phyloP scores from a whole-genome alignment of 2,329 filamentous ascomycete species.

The Colletotrichum noveboracense region DNA sequence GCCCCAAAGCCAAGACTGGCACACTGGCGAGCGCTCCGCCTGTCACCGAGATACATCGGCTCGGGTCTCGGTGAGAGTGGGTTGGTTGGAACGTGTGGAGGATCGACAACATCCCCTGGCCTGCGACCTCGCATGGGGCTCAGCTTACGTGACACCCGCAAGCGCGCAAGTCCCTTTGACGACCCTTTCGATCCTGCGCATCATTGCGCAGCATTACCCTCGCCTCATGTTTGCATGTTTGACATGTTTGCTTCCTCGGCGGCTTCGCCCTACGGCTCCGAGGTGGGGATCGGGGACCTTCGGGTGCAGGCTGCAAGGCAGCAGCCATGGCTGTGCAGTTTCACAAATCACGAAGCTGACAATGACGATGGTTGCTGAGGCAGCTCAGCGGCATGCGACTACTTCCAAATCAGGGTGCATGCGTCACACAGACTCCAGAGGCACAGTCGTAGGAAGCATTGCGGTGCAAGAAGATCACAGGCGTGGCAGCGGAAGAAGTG shows the following conservation, averaged over 20 bases:
- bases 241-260: neutral
- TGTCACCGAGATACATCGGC: conserved; percentile 18
- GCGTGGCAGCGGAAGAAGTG: neutral
- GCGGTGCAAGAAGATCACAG: neutral
- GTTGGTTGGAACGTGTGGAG: conserved; percentile 11
- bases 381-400: neutral
- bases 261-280: neutral
- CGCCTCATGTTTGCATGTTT: neutral
- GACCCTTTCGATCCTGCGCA: neutral
- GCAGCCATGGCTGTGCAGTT: neutral
- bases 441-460: neutral
- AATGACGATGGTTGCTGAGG: neutral
- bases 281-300: neutral
- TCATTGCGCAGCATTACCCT: neutral
- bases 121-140: neutral
- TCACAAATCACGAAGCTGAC: neutral
- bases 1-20: neutral
- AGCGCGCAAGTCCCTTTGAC: neutral
- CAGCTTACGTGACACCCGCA: neutral
- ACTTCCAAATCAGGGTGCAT: neutral
- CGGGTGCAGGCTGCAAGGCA: neutral
- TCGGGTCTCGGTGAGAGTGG: conserved; percentile 9
- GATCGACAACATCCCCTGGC: conserved; percentile 10
- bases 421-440: neutral
- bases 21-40: neutral